Base-by-base conservation (phyloP, 345 rosid genomes). In the Clausena lansium region DNA sequence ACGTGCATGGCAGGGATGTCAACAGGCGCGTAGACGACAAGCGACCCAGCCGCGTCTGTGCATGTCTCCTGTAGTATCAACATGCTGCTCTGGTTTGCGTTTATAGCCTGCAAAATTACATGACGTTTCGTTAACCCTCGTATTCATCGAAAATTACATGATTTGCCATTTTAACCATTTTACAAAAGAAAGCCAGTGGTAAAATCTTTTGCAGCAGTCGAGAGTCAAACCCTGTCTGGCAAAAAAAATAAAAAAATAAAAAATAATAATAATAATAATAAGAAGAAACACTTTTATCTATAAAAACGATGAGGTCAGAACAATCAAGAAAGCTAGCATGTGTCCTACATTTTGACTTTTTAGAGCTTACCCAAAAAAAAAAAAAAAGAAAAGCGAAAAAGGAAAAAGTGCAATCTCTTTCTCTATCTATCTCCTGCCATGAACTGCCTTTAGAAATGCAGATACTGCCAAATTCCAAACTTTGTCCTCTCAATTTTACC, bases 11-110 rank as follows among this genome's bases (percentile, higher is more conserved):
- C 97, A 0, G 98, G 94, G 2, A 94, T 88, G 86, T 97, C 99
- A 25, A 97, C 98, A 5, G 99, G 99, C 33, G 98, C 98, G 95
- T 97, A 94, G 50, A 97, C 99, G 6, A 97, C 97, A 80, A 93
- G 92, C 58, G 99, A 94, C 41, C 98, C 98, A 62, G 98, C 86
- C 1, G 95, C 90, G 89, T 97, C 99, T 77, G 89, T 89, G 88
- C 94, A 93, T 2, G 98, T 97, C 89, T 97, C 99, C 80, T 94
- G 99, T 32, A 97, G 86, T 70, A 97, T 94, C 71, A 97, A 78
- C 98, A 97, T 97, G 76, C 97, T 86, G 75, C 93, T 96, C 91
- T 97, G 95, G 81, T 85, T 93, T 24, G 99, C 82, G 89, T 88
- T 91, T 91, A 92, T 91, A 2, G 96, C 92, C 99, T 97, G 90